Percentiles rank a stretch among this genome's conserved stretches.
Conservation (phyloP, 1,284 basidiomycete species). For the Ganoderma multipileum region DNA sequence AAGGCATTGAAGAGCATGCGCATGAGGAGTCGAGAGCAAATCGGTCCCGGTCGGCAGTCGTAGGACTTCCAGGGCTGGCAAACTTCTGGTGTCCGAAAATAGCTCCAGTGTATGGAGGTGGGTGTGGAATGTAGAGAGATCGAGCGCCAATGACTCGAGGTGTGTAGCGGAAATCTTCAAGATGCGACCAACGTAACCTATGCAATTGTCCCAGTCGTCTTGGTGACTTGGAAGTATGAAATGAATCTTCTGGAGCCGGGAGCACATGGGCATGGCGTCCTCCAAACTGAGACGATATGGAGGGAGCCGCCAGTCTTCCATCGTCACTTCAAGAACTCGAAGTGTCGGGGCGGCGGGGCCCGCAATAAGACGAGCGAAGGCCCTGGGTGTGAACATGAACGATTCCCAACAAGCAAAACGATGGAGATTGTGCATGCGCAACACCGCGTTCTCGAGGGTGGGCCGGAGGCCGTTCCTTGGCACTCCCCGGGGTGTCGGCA, state of each 20-base stretch:
- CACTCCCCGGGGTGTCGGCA: neutral
- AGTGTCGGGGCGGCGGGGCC: neutral
- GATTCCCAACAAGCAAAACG: neutral
- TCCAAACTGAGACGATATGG: neutral
- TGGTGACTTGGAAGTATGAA: neutral
- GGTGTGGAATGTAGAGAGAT: neutral
- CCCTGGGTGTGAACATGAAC: neutral
- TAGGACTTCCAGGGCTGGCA: neutral
- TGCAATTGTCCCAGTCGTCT: neutral
- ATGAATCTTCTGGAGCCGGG: neutral
- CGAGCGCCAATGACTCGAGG: neutral
- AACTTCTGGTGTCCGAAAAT: neutral
- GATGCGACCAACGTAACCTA: neutral
- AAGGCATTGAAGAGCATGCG: neutral
- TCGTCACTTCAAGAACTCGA: neutral
- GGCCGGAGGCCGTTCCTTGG: neutral
- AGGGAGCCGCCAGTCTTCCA: conserved; percentile 1
- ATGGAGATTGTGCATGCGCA: neutral
- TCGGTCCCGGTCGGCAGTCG: neutral
- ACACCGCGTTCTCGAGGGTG: neutral
- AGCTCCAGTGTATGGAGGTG: neutral
- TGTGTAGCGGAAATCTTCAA: neutral
- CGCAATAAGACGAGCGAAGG: neutral
- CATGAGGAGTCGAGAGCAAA: neutral
- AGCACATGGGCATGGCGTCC: neutral